These are phyloP conservation scores for Curvularia eragrostidis DNA, from an alignment of 2,329 filamentous ascomycete genomes.

Conservation along the genomic window DNA sequence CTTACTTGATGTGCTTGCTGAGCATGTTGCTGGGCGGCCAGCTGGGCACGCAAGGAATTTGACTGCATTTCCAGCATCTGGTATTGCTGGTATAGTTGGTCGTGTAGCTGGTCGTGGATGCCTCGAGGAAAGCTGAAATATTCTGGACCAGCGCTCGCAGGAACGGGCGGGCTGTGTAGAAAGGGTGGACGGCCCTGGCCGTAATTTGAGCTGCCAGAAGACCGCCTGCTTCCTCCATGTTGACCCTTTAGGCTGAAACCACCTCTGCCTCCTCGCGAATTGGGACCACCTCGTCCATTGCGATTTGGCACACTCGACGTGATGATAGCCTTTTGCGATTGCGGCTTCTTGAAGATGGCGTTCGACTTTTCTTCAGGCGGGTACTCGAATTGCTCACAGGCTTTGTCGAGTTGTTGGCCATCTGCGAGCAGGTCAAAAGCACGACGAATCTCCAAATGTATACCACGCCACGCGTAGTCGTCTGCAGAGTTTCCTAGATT, in stretches of 20 bases:
- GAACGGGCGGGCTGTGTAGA: slow-evolving; percentile 54
- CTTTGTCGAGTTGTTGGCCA: slow-evolving; percentile 75
- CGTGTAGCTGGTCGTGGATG: slow-evolving; percentile 54
- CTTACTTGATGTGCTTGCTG: slow-evolving; percentile 50
- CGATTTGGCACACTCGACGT: slow-evolving; percentile 57
- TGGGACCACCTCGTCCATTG: slow-evolving; percentile 54
- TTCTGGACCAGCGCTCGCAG: slow-evolving; percentile 46
- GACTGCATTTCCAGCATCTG: slow-evolving; percentile 55
- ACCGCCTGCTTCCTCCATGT: slow-evolving; percentile 56
- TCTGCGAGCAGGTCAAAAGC: slow-evolving; percentile 84
- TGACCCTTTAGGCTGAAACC: slow-evolving; percentile 59
- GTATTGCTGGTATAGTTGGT: slow-evolving; percentile 59
- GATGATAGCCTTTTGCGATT: slow-evolving; percentile 63
- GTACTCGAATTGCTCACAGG: slow-evolving; percentile 86
- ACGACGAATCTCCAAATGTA: slow-evolving; percentile 86
- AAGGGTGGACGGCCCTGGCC: slow-evolving; percentile 48
- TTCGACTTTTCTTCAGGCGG: slow-evolving; percentile 76
- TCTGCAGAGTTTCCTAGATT: slow-evolving; percentile 97
- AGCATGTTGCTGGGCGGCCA: slow-evolving; percentile 47
- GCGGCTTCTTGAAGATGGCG: slow-evolving; percentile 59
- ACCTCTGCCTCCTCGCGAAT: slow-evolving; percentile 55
- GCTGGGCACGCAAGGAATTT: slow-evolving; percentile 45
- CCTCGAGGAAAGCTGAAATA: slow-evolving; percentile 53
- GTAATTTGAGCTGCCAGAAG: slow-evolving; percentile 63
- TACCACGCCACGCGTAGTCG: slow-evolving; percentile 88